Evolutionary conservation across 2,329 filamentous ascomycete genomes (phyloP).

Genomic region (Pestalotiopsis sp.): DNA sequence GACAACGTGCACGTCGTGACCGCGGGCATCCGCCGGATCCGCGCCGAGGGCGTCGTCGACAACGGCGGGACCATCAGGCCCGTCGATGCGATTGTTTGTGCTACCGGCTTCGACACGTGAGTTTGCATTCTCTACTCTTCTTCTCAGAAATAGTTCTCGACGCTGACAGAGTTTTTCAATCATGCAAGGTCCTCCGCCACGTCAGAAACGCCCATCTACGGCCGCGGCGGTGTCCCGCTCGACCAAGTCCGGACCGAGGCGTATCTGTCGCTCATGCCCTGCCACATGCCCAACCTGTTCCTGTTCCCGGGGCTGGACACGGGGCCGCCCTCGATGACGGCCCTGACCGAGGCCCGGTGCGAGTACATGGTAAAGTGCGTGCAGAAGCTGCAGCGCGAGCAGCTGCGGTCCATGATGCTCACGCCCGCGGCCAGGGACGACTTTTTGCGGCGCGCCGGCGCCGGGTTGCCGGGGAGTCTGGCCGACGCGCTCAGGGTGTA

Average conservation of each 20-base stretch:
- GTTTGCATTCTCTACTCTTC: background rate
- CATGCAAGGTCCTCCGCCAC: background rate
- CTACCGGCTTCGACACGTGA: background rate
- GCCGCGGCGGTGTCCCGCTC: background rate
- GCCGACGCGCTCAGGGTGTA: background rate
- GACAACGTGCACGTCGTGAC: background rate
- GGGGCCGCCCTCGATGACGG: background rate
- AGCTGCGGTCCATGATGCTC: background rate
- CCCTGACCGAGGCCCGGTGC: background rate
- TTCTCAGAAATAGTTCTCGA: background rate
- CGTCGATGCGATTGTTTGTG: background rate
- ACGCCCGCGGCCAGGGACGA: background rate
- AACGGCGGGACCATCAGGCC: background rate
- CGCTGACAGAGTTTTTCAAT: background rate
- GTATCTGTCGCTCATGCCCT: background rate
- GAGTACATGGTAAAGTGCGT: conserved; percentile 1
- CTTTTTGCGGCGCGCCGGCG: background rate
- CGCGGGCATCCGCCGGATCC: background rate
- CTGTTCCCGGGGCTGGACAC: background rate
- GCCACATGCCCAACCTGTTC: background rate
- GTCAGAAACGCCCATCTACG: background rate
- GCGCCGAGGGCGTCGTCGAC: background rate
- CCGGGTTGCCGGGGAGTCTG: background rate
- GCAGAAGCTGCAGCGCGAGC: background rate
- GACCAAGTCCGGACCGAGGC: background rate